phyloP scores from a whole-genome alignment of 768 basidiomycete species.

The Gymnopilus dilepis region DNA sequence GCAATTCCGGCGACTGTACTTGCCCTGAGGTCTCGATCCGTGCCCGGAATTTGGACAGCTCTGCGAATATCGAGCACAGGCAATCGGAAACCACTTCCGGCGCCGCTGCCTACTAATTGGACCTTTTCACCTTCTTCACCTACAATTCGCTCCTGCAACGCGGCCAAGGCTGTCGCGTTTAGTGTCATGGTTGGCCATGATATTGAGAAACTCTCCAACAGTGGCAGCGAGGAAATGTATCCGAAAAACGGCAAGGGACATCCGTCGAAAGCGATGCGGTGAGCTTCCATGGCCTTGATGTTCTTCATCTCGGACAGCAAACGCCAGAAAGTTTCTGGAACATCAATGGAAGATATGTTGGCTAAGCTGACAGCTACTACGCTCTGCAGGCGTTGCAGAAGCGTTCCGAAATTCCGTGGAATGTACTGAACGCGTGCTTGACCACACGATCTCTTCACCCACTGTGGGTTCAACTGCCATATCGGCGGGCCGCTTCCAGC shows the following conservation, averaged over 20 bases:
- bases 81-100: constrained; percentile 13
- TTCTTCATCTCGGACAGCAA: constrained; percentile 32
- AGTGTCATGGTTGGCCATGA: constrained; percentile 21
- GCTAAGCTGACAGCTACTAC: constrained; percentile 29
- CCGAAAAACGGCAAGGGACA: constrained; percentile 25
- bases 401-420: constrained; percentile 14
- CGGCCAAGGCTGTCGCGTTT: constrained; percentile 19
- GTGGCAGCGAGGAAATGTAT: constrained; percentile 7
- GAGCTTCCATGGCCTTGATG: constrained; percentile 31
- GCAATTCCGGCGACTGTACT: constrained; percentile 15
- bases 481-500: constrained; percentile 10
- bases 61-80: constrained; percentile 24
- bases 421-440: constrained; percentile 4
- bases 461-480: constrained; percentile 11
- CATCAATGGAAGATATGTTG: constrained; percentile 30
- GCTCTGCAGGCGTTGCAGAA: constrained; percentile 19
- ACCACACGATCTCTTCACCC: constrained; percentile 10
- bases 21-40: constrained; percentile 11
- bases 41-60: constrained; percentile 11
- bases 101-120: constrained; percentile 7
- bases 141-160: constrained; percentile 18
- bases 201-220: constrained; percentile 33
- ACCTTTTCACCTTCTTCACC: constrained; percentile 10
- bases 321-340: constrained; percentile 33
- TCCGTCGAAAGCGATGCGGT: constrained; percentile 29